Percentiles rank a stretch among this genome's conserved stretches.
phyloP scores from a whole-genome alignment of 305 asterid species.

The Fraxinus greggii region DNA sequence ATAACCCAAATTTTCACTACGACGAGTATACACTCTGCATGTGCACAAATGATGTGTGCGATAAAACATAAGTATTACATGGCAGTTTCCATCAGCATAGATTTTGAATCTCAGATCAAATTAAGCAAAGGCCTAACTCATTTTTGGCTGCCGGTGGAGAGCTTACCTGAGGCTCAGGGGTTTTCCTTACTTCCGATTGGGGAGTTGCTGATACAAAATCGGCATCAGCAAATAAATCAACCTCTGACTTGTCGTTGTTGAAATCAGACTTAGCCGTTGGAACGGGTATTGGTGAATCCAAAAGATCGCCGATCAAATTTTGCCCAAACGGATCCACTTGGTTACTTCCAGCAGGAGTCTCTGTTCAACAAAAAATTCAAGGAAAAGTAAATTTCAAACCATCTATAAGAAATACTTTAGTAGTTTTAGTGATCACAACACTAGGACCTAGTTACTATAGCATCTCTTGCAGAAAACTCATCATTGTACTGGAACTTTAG shows the following conservation, averaged over 20 bases:
- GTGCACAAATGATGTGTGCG: neutral
- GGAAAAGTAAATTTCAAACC: constrained; percentile 7
- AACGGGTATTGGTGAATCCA: constrained; percentile 60
- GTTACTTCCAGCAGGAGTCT: constrained; percentile 59
- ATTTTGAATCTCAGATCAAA: neutral
- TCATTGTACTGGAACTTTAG: neutral
- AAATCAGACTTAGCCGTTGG: constrained; percentile 42
- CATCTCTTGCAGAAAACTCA: constrained; percentile 24
- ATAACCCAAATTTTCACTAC: neutral
- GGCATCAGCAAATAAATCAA: constrained; percentile 93
- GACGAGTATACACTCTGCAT: neutral
- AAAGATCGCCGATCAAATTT: constrained; percentile 70
- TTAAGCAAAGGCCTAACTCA: neutral
- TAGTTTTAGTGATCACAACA: constrained; percentile 13
- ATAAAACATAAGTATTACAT: neutral
- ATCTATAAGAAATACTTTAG: constrained; percentile 6
- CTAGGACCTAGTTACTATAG: neutral
- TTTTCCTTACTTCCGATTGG: constrained; percentile 33
- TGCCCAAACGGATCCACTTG: constrained; percentile 81
- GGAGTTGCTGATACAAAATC: constrained; percentile 82
- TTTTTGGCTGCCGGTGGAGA: constrained; percentile 20
- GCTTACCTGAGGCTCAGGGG: constrained; percentile 56
- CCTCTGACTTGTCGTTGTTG: constrained; percentile 51
- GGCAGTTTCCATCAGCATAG: neutral
- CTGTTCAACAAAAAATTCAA: constrained; percentile 41